Conservation (phyloP, 768 basidiomycete species). For the Tulasnella sp. region DNA sequence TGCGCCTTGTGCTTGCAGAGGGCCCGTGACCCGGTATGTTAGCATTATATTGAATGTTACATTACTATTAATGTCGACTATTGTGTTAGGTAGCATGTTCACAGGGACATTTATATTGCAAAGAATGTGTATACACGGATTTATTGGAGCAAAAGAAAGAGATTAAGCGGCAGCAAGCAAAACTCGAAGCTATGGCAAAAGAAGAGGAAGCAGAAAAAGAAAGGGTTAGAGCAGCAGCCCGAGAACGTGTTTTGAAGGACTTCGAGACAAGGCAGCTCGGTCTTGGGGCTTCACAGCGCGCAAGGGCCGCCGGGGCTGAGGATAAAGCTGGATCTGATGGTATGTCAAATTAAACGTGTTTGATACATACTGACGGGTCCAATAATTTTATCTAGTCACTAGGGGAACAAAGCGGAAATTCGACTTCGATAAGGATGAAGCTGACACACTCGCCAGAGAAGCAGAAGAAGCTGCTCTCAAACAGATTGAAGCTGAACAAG, state of each 20-base stretch:
- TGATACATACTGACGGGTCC: neutral
- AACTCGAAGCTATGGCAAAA: slow-evolving; percentile 55
- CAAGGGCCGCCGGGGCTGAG: slow-evolving; percentile 6
- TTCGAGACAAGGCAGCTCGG: slow-evolving; percentile 81
- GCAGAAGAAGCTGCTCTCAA: slow-evolving; percentile 81
- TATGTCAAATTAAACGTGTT: slow-evolving; percentile 20
- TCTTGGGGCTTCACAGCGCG: slow-evolving; percentile 33
- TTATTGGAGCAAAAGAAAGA: slow-evolving; percentile 80
- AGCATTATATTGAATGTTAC: too few species aligned
- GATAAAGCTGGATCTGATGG: slow-evolving; percentile 21
- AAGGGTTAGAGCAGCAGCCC: slow-evolving; percentile 55
- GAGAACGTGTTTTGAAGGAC: slow-evolving; percentile 78
- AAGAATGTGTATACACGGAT: slow-evolving; percentile 83
- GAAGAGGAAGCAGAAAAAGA: slow-evolving; percentile 71
- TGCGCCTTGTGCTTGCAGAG: slow-evolving; percentile 79
- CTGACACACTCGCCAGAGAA: slow-evolving; percentile 57
- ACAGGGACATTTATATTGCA: slow-evolving; percentile 89
- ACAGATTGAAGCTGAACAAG: slow-evolving; percentile 70
- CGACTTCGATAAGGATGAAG: slow-evolving; percentile 58
- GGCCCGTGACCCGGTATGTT: slow-evolving; percentile 71
- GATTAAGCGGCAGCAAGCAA: slow-evolving; percentile 80
- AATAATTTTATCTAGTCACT: neutral
- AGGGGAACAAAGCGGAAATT: slow-evolving; percentile 73
- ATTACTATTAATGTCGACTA: too few species aligned
- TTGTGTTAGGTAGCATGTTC: slow-evolving; percentile 70